These are phyloP conservation scores for Orbilia oligospora DNA, from an alignment of 2,329 filamentous ascomycete species.

Conservation along the genomic window DNA sequence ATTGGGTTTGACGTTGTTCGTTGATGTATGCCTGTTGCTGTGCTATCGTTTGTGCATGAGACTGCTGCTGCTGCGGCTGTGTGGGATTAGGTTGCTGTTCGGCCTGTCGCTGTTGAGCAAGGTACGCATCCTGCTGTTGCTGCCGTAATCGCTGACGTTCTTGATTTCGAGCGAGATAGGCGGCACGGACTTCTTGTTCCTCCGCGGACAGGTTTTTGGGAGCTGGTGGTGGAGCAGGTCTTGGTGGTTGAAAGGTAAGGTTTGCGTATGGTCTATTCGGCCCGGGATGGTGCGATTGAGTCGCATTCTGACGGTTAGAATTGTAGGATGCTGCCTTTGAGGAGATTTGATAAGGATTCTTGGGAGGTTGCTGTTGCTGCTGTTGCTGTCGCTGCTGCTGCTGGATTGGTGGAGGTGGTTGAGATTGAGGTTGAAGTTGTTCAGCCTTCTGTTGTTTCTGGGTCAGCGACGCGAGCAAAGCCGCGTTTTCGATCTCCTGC, in stretches of 20 bases:
- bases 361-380: background rate
- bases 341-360: constrained; percentile 54
- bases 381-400: constrained; percentile 19
- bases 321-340: constrained; percentile 33
- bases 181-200: constrained; percentile 48
- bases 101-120: constrained; percentile 34
- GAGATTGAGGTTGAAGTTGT: constrained; percentile 20
- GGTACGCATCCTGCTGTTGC: constrained; percentile 45
- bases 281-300: constrained; percentile 17
- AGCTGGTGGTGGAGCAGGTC: constrained; percentile 22
- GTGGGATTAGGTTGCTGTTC: background rate
- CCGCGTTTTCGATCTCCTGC: constrained; percentile 58
- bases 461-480: constrained; percentile 54
- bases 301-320: constrained; percentile 32
- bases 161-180: constrained; percentile 43
- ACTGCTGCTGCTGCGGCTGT: background rate
- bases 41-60: background rate
- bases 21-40: constrained; percentile 35
- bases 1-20: constrained; percentile 41
- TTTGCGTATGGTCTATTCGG: constrained; percentile 29
- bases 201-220: constrained; percentile 36
- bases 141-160: constrained; percentile 46
- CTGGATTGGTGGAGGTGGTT: background rate
- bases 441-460: constrained; percentile 52
- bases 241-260: constrained; percentile 40